A percentile compares a stretch with the other conserved stretches of the same genome.
Evolutionary conservation across 2,329 filamentous ascomycete species (phyloP).

Genomic region (Rutstroemia sp.): DNA sequence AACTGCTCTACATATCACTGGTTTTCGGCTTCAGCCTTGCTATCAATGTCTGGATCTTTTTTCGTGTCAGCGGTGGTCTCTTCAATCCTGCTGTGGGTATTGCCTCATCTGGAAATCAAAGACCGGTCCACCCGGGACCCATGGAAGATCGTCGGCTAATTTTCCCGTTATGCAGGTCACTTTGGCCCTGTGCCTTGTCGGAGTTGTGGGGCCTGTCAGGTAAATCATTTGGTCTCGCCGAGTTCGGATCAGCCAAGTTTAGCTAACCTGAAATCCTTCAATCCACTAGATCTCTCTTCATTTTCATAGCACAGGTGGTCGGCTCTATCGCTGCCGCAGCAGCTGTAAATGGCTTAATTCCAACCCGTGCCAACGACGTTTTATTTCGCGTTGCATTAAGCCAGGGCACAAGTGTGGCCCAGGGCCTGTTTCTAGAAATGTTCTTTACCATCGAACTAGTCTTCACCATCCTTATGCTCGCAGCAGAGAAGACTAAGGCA

Average conservation of each 20-base stretch:
- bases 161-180: too few species aligned
- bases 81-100: conserved; percentile 31
- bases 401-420: conserved; percentile 9
- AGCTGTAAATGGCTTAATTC: neutral
- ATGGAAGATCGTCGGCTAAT: conserved; percentile 19
- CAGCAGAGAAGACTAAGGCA: conserved; percentile 18
- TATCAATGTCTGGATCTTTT: conserved; percentile 51
- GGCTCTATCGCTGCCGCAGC: neutral
- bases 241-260: too few species aligned
- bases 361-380: neutral
- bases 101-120: conserved; percentile 20
- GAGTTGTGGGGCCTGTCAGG: too few species aligned
- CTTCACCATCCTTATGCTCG: conserved; percentile 42
- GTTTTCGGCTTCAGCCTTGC: conserved; percentile 35
- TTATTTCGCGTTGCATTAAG: neutral
- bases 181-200: too few species aligned
- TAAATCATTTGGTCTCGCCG: too few species aligned
- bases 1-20: conserved; percentile 31
- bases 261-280: too few species aligned
- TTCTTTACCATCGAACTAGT: conserved; percentile 39
- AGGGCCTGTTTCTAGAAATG: conserved; percentile 40
- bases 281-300: conserved; percentile 19
- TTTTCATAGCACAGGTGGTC: conserved; percentile 22
- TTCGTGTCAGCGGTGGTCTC: conserved; percentile 38
- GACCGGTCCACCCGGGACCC: conserved; percentile 23